Conservation (phyloP, 2,329 filamentous ascomycete genomes). For the Pestalotiopsis sp. region DNA sequence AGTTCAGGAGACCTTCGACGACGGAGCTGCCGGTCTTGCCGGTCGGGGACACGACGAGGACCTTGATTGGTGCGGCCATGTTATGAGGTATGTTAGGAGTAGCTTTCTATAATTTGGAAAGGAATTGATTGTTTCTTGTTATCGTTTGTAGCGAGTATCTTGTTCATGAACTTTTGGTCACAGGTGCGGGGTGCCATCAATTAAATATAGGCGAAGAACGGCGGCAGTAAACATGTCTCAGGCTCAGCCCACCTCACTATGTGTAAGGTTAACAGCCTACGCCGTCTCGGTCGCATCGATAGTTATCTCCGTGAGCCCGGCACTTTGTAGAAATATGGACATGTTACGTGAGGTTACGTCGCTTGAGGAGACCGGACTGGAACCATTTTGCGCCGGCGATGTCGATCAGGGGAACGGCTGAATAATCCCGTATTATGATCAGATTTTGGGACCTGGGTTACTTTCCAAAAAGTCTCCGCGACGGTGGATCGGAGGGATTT, state of each 20-base stretch:
- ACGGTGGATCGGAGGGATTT: not conserved
- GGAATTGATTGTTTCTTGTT: not conserved
- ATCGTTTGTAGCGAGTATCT: not conserved
- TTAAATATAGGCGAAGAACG: not conserved
- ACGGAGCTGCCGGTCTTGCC: conserved; percentile 5
- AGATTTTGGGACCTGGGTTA: not conserved
- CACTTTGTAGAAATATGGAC: not conserved
- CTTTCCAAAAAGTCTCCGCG: not conserved
- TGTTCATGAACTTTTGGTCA: not conserved
- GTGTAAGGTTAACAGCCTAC: not conserved
- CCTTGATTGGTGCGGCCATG: conserved; percentile 7
- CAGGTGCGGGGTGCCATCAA: not conserved
- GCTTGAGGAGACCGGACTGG: not conserved
- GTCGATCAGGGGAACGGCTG: not conserved
- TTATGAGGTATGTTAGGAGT: not conserved
- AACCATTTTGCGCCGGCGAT: not conserved
- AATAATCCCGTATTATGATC: not conserved
- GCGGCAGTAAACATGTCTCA: not conserved
- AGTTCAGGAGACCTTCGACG: conserved; percentile 5
- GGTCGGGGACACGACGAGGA: conserved; percentile 1
- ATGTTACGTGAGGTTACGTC: not conserved
- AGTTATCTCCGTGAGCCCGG: not conserved
- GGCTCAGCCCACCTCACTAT: not conserved
- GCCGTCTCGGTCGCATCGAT: not conserved
- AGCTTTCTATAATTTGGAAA: not conserved